Base-by-base conservation (phyloP, 1,284 basidiomycete species). In the Fomitiporia mediterranea region DNA sequence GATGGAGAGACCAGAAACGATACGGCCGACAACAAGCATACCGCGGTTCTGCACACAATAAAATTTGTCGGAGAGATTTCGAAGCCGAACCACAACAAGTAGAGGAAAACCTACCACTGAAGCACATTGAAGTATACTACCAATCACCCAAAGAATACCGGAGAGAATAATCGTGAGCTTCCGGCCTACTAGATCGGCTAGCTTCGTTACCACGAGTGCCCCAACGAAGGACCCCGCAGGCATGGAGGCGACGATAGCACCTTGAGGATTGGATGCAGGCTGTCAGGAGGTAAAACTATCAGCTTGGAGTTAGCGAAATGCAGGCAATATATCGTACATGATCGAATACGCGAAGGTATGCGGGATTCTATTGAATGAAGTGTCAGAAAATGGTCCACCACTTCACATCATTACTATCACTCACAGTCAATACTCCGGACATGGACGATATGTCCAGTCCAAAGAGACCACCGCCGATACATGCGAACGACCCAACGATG, bases 361-460 rank as follows among this genome's bases (percentile, higher is more conserved):
- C 72, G 9, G 76, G 67, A 63, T 85, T 87, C 82, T 83, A 60
- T 57, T 17, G 39, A 44, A 32, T 48, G 7, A 37, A 39, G 28
- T 51, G 53, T 28, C 32, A 39, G 6, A 27, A 11, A 19, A 50
- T 19, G 39, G 44, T 23, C 25, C n/a, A 28, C 7, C 21, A 25
- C n/a, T n/a, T n/a, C n/a, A n/a, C n/a, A n/a, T n/a, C n/a, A 6
- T 27, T 15, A 17, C 23, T 17, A 25, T 8, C 21, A 68, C 81
- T 59, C 63, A 84, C 84, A 61, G 72, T 84, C 64, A 89, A 70
- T 48, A 89, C 84, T n/a, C 83, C 86, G 60, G 85, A 86, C 87
- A 89, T 89, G 67, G 84, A 84, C 60, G 82, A 87, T 65, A 89
- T 89, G 75, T 90, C 87, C 72, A 88, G 67, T 65, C 87, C 86